Percentiles rank a stretch among this genome's conserved stretches.
These are phyloP conservation scores for Ustulina deusta DNA, from an alignment of 2,329 filamentous ascomycete genomes.

Conservation along the genomic window DNA sequence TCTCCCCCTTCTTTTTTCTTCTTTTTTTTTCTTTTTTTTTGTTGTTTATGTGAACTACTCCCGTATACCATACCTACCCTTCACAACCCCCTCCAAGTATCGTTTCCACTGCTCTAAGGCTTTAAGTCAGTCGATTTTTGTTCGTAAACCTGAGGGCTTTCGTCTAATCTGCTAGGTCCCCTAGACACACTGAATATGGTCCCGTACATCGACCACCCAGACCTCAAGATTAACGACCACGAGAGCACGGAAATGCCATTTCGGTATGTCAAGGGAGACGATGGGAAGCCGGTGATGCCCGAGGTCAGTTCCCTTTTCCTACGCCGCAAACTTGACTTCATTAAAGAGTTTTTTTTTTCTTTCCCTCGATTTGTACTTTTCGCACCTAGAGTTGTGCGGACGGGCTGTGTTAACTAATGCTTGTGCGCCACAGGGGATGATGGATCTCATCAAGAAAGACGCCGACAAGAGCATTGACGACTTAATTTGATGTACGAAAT, in stretches of 20 bases:
- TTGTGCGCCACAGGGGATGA: conserved; percentile 79
- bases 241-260: conserved; percentile 99
- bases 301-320: conserved; percentile 67
- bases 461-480: conserved; percentile 92
- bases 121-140: background rate
- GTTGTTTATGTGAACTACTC: too few relatives aligned
- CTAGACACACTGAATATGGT: conserved; percentile 75
- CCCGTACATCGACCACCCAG: conserved; percentile 86
- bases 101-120: background rate
- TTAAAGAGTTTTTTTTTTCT: background rate
- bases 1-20: background rate
- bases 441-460: conserved; percentile 92
- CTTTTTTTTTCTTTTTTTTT: background rate
- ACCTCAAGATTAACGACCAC: conserved; percentile 88
- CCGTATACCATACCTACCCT: background rate
- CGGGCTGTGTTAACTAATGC: background rate
- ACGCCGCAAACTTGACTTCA: background rate
- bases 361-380: background rate
- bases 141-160: background rate
- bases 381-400: background rate
- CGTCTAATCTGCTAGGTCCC: background rate
- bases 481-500: conserved; percentile 67
- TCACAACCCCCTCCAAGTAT: background rate
- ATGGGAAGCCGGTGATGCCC: conserved; percentile 90
- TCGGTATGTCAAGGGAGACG: conserved; percentile 83